Base-by-base conservation (phyloP, 805 yeast species). In the Kazachstania taianensis region DNA sequence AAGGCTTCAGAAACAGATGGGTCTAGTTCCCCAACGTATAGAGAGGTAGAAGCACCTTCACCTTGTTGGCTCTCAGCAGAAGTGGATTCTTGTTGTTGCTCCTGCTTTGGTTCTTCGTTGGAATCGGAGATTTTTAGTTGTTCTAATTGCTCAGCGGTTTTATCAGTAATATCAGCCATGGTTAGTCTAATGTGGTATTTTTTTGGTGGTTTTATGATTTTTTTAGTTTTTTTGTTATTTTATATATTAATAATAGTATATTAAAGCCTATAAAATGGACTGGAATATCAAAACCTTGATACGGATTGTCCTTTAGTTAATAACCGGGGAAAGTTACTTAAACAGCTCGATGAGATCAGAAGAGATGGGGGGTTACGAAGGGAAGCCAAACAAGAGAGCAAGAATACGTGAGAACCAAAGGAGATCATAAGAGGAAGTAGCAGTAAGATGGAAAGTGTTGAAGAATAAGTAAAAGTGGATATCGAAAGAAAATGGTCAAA, bases 1-100 rank as follows among this genome's bases (percentile, higher is more conserved):
- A 81, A 72, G 43, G 97, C 94, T 73, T 92, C 98, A 52, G 85
- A 82, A 52, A 92, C 94, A 31, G 81, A 63, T 46, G 87, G 83
- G 64, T 84, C 94, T 55, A 92, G 78, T 69, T 92, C 98, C 59
- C 98, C 97, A 59, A 92, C 97, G 67, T 92, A 92, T 53, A 92
- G 77, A 32, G 96, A 85, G 46, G 92, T 92, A 42, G 81, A 69
- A 42, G 73, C 64, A 55, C 73, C 79, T 37, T 75, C 67, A 27
- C 37, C 41, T 19, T 35, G 37, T 6, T 35, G 20, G 69, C 36
- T 65, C 30, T 38, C 37, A 25, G 36, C 26, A 15, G 37, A 30
- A 33, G 62, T 49, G 33, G 62, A 46, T 37, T 46, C 34, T 7
- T 35, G 33, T 24, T 36, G 30, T 32, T 48, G 49, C 37, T 43